Conservation (phyloP, 2,329 filamentous ascomycete genomes). For the Microdochium nivale region DNA sequence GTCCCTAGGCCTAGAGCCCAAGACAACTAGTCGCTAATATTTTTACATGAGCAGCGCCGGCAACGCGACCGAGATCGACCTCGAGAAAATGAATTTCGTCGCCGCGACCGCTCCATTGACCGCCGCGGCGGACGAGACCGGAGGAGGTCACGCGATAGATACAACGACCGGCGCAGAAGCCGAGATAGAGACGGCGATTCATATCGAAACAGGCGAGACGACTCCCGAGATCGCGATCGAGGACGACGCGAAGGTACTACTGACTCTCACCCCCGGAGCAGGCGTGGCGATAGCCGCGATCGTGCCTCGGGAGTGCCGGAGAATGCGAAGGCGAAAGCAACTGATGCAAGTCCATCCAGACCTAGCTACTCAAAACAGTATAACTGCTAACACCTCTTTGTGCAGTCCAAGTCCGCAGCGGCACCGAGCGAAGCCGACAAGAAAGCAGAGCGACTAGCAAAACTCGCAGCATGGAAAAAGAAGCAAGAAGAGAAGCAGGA, state of each 20-base stretch:
- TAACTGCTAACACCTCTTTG: slow-evolving; percentile 31
- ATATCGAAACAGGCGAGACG: slow-evolving; percentile 61
- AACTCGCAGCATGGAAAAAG: slow-evolving; percentile 86
- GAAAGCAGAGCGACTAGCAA: slow-evolving; percentile 72
- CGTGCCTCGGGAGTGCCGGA: slow-evolving; percentile 43
- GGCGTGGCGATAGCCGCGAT: slow-evolving; percentile 53
- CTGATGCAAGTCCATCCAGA: slow-evolving; percentile 43
- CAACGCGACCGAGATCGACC: slow-evolving; percentile 45
- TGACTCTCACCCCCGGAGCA: slow-evolving; percentile 59
- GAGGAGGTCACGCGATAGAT: slow-evolving; percentile 54
- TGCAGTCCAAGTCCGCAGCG: slow-evolving; percentile 41
- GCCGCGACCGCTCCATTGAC: slow-evolving; percentile 63
- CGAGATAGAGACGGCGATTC: slow-evolving; percentile 42
- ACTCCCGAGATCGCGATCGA: slow-evolving; percentile 58
- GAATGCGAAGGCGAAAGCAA: slow-evolving; percentile 36
- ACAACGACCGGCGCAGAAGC: slow-evolving; percentile 46
- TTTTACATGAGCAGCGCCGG: slow-evolving; percentile 38
- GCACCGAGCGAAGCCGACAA: slow-evolving; percentile 62
- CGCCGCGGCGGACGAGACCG: slow-evolving; percentile 59
- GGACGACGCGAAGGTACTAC: slow-evolving; percentile 61
- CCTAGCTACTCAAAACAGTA: slow-evolving; percentile 4
- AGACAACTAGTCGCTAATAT: background rate
- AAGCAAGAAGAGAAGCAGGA: slow-evolving; percentile 62
- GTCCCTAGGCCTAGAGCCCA: slow-evolving; percentile 3
- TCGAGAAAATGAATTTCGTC: slow-evolving; percentile 50